phyloP scores from a whole-genome alignment of 306 rosid genomes.

The Malus sylvestris region DNA sequence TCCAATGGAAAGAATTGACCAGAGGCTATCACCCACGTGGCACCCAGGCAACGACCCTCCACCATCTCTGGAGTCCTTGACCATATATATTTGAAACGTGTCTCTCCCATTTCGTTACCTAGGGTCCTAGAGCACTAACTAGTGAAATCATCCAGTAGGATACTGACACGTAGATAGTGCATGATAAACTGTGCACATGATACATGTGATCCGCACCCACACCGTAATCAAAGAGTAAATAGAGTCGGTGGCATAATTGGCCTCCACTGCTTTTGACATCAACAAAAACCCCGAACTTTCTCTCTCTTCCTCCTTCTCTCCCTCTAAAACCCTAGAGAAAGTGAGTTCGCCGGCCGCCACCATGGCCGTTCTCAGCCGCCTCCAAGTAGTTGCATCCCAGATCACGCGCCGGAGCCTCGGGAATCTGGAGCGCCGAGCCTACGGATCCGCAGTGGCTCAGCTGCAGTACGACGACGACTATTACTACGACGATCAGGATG shows the following conservation, averaged over 20 bases:
- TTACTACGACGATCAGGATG: slow-evolving; percentile 26
- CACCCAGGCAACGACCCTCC: not conserved
- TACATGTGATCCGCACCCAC: not conserved
- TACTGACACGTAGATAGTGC: not conserved
- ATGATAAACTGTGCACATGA: fast-evolving
- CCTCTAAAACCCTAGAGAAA: slow-evolving; percentile 25
- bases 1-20: no score
- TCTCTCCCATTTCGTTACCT: not conserved
- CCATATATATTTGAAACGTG: not conserved
- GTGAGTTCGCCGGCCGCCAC: slow-evolving; percentile 16
- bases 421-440: slow-evolving; percentile 16
- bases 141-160: not conserved
- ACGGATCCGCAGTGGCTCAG: slow-evolving; percentile 68
- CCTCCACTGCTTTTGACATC: not conserved
- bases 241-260: not conserved
- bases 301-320: not conserved
- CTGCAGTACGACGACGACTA: slow-evolving; percentile 37
- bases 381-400: slow-evolving; percentile 16
- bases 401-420: not conserved
- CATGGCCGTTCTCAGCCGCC: slow-evolving; percentile 41
- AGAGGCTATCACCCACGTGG: not conserved
- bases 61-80: not conserved
- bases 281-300: not conserved
- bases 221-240: not conserved
- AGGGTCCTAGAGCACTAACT: not conserved